Evolutionary conservation across 2,329 filamentous ascomycete genomes (phyloP).

Genomic region (Xylaria sp.): DNA sequence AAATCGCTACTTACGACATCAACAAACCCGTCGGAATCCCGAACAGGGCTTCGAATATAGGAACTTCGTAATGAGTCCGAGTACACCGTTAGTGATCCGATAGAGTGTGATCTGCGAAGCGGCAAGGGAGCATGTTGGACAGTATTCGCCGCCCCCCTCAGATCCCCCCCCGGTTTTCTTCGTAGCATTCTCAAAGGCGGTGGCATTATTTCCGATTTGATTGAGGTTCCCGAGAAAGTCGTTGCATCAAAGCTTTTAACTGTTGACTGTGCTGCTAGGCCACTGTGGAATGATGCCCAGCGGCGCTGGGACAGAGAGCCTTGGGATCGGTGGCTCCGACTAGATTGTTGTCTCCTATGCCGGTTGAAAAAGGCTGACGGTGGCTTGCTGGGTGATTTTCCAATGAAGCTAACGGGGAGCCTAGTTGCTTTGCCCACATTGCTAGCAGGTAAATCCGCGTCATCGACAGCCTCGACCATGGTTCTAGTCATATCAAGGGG

Average conservation of each 20-base stretch:
- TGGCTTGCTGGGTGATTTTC: slow-evolving; percentile 49
- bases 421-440: slow-evolving; percentile 50
- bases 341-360: slow-evolving; percentile 61
- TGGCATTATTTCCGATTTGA: slow-evolving; percentile 59
- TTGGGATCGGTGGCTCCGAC: slow-evolving; percentile 60
- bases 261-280: slow-evolving; percentile 61
- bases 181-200: slow-evolving; percentile 72
- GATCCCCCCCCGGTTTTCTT: slow-evolving; percentile 78
- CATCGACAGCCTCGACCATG: slow-evolving; percentile 49
- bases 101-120: slow-evolving; percentile 66
- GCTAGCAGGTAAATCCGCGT: slow-evolving; percentile 46
- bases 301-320: slow-evolving; percentile 65
- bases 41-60: slow-evolving; percentile 58
- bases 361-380: slow-evolving; percentile 51
- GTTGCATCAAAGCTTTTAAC: slow-evolving; percentile 71
- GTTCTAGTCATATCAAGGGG: slow-evolving; percentile 54
- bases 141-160: slow-evolving; percentile 74
- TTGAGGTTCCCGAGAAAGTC: slow-evolving; percentile 64
- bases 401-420: slow-evolving; percentile 46
- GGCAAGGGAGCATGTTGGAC: slow-evolving; percentile 66
- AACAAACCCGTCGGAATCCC: slow-evolving; percentile 57
- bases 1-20: slow-evolving; percentile 58
- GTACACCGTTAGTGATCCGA: slow-evolving; percentile 69
- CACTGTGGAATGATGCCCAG: slow-evolving; percentile 70
- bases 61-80: slow-evolving; percentile 71